These are phyloP conservation scores for Candida caryicola DNA, from an alignment of 805 yeast genomes.

Conservation along the genomic window DNA sequence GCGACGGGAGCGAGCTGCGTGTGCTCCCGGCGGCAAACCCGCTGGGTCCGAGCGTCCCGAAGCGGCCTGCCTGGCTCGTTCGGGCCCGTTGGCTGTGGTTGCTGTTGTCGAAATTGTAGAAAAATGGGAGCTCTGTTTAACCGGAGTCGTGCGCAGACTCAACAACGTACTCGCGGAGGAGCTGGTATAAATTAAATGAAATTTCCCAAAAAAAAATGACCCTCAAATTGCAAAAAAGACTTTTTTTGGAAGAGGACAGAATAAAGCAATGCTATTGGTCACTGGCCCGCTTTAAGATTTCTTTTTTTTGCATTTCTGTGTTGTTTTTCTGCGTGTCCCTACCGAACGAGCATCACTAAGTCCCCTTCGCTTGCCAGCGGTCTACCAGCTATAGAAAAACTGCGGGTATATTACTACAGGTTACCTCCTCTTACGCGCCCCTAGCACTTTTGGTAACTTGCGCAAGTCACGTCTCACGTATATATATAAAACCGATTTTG, in stretches of 20 bases:
- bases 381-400: neutral
- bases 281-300: conserved; percentile 4
- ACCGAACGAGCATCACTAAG: neutral
- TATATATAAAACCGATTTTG: conserved; percentile 8
- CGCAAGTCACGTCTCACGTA: neutral
- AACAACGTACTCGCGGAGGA: conserved; percentile 1
- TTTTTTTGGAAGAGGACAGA: conserved; percentile 3
- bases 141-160: conserved; percentile 8
- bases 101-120: neutral
- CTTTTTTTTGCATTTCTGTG: conserved; percentile 1
- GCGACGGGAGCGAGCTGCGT: no score
- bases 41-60: no score
- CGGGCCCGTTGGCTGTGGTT: neutral
- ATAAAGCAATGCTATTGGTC: conserved; percentile 10
- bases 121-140: neutral
- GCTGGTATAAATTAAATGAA: conserved; percentile 10
- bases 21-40: no score
- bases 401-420: neutral
- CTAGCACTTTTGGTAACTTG: neutral
- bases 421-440: conserved; percentile 1
- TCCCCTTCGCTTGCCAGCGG: neutral
- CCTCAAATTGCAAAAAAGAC: neutral
- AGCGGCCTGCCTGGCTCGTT: conserved; percentile 1
- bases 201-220: conserved; percentile 4
- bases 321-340: neutral